phyloP scores from a whole-genome alignment of 352 stramenopile species.

The Pythium periplocum region DNA sequence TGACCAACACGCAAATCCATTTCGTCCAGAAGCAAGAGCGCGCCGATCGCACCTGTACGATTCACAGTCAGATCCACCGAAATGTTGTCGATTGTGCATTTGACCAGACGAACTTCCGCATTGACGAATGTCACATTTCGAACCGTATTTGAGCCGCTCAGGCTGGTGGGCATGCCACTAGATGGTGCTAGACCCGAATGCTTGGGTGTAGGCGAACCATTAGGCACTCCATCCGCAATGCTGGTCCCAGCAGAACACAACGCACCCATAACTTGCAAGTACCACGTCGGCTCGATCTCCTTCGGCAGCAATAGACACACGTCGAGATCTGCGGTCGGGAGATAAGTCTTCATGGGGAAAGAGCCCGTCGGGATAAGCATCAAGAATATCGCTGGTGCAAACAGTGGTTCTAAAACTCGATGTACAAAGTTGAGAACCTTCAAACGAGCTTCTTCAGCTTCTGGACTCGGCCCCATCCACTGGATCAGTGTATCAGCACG shows the following conservation, averaged over 20 bases:
- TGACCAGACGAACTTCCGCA: conserved; percentile 82
- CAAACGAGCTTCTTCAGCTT: conserved; percentile 57
- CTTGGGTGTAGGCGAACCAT: conserved; percentile 13
- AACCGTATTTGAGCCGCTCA: conserved; percentile 34
- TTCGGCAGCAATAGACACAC: conserved; percentile 78
- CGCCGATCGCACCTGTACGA: conserved; percentile 69
- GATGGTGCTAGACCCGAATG: too few relatives aligned
- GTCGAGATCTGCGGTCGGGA: conserved; percentile 83
- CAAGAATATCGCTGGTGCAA: conserved; percentile 30
- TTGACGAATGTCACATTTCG: conserved; percentile 90
- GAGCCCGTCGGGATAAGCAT: conserved; percentile 75
- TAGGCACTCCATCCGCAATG: conserved; percentile 5
- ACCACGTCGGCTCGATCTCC: conserved; percentile 81
- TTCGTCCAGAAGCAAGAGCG: conserved; percentile 78
- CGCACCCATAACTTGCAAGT: conserved; percentile 80
- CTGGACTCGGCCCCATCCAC: conserved; percentile 56
- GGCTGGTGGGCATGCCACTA: too few relatives aligned
- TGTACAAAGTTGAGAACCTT: conserved; percentile 66
- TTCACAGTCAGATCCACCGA: conserved; percentile 87
- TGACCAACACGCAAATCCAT: conserved; percentile 72
- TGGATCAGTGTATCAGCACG: conserved; percentile 45
- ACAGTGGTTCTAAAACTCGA: conserved; percentile 48
- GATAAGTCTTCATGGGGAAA: conserved; percentile 89
- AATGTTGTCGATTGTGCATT: conserved; percentile 90
- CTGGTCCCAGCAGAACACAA: conserved; percentile 59